Evolutionary conservation across 2,329 filamentous ascomycete species (phyloP).

Genomic region (Colletotrichum tabaci): DNA sequence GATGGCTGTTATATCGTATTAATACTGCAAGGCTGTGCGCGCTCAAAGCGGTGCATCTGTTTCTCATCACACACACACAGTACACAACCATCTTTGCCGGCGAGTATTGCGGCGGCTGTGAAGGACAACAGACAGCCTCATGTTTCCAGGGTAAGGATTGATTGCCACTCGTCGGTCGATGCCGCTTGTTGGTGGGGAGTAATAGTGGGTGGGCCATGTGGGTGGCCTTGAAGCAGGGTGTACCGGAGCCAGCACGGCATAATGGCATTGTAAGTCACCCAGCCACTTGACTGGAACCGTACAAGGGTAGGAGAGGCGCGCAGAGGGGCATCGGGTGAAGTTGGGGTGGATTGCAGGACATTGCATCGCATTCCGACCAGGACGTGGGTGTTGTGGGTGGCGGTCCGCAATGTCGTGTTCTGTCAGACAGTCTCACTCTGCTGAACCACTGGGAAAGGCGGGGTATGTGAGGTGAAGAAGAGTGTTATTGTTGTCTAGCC

Average conservation of each 20-base stretch:
- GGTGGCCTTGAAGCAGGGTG: background rate
- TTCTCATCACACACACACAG: slow-evolving; percentile 2
- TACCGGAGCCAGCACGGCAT: background rate
- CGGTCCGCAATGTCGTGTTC: slow-evolving; percentile 17
- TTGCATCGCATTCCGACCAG: slow-evolving; percentile 23
- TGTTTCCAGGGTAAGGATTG: background rate
- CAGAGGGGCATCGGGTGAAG: slow-evolving; percentile 14
- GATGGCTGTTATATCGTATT: slow-evolving; percentile 34
- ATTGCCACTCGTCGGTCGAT: background rate
- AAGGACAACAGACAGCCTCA: background rate
- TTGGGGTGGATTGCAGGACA: slow-evolving; percentile 9
- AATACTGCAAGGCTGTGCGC: slow-evolving; percentile 36
- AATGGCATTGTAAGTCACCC: slow-evolving; percentile 9
- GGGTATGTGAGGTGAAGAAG: background rate
- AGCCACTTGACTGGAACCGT: background rate
- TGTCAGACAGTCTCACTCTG: slow-evolving; percentile 2
- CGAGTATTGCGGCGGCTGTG: background rate
- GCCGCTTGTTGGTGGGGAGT: background rate
- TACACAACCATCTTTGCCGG: background rate
- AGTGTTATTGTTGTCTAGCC: background rate
- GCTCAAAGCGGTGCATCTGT: slow-evolving; percentile 37
- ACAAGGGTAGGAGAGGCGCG: background rate
- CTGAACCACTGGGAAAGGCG: slow-evolving; percentile 12
- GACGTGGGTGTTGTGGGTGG: slow-evolving; percentile 1
- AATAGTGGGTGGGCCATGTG: background rate